Evolutionary conservation across 495 filamentous ascomycete genomes (phyloP), one percentile per base, ranked within the genome.

Genomic region (Diplogelasinospora grovesii): DNA sequence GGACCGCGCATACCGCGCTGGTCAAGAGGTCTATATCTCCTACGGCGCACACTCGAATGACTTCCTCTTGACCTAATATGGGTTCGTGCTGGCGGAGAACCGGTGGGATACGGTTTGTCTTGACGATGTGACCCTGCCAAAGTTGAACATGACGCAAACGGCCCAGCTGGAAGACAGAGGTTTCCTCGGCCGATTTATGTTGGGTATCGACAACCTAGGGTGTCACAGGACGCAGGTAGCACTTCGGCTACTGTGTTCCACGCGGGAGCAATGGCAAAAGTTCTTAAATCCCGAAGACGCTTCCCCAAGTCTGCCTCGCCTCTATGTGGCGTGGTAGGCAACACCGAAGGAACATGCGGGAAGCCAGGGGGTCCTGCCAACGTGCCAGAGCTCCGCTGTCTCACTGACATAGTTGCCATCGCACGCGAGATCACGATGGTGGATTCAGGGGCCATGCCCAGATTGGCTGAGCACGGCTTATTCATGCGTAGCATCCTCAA

Each of bases 31-130:
- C 9, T 82, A 74, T 49, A 82, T 88, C 37, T 82, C 75, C 36
- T 93, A 93, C 49, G 86, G 87, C 5, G 53, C 62, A 29, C 86
- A 93, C 61, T 69, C 72, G 5, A 86, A 86, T 50, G 86, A 90
- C 57, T 84, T 86, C 45, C 65, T 90, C 14, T 71, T 90, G 3
- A 73, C 75, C 4, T 86, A 93, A 65, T 89, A 89, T 60, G 84
- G 84, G 0, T 89, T 89, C 54, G 74, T 80, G 39, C 73, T 86
- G 20, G 70, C 69, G 4, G 53, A 67, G n/a, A 87, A 87, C 43
- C 62, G 64, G 7, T 80, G 68, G 53, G 85, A 89, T 45, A 67
- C 70, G 41, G 49, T 81, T 8, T 68, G 62, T 20, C 70, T 89
- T 1, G 83, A 88, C 52, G 72, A 80, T 27, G 69, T 75, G 24